Conservation (phyloP, 441 rosid genomes). For the Populus hybrid region DNA sequence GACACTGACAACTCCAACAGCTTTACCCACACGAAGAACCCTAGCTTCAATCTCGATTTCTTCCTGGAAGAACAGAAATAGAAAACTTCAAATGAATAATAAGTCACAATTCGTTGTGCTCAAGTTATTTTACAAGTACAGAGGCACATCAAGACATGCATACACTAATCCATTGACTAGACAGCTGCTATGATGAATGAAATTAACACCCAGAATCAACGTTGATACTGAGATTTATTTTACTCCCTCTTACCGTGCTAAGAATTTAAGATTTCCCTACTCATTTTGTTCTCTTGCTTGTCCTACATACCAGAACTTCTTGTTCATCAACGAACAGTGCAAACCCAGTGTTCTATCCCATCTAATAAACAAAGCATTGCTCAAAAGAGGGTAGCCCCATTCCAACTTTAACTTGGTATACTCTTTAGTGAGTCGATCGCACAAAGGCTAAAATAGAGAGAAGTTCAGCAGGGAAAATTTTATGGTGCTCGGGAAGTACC, state of each 20-base stretch:
- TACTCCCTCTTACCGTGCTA: too few relatives aligned
- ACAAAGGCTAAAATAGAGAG: neutral
- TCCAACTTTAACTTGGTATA: too few relatives aligned
- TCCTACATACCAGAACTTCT: too few relatives aligned
- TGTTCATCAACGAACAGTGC: too few relatives aligned
- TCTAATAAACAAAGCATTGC: neutral
- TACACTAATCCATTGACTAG: neutral
- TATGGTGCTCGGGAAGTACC: too few relatives aligned
- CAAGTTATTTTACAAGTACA: neutral
- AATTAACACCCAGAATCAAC: neutral
- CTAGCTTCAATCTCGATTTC: constrained; percentile 68
- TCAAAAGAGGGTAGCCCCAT: neutral
- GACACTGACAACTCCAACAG: constrained; percentile 65
- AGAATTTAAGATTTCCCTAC: too few relatives aligned
- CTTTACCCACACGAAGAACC: constrained; percentile 74
- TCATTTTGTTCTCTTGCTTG: too few relatives aligned
- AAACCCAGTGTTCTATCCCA: too few relatives aligned
- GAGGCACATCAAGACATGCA: neutral
- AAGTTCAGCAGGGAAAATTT: neutral
- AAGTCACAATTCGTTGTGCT: neutral
- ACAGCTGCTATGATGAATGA: neutral
- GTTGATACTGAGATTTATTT: neutral
- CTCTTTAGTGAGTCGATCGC: neutral
- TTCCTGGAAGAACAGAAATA: constrained; percentile 42
- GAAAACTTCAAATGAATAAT: neutral